Conservation (phyloP, 1,284 basidiomycete species). For the Pholiota adiposa region DNA sequence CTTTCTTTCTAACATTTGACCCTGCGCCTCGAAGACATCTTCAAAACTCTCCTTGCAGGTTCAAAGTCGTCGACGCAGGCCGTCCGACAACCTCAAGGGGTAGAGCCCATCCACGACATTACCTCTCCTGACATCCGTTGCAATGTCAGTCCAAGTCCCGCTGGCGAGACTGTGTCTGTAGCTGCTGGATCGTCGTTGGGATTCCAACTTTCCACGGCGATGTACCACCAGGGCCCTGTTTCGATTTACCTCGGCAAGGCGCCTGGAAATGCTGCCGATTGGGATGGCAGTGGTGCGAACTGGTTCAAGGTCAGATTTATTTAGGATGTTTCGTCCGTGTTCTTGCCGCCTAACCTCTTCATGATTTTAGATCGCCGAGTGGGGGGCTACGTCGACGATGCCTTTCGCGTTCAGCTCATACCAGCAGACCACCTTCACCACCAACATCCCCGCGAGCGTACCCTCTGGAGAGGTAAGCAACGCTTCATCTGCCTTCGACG, state of each 20-base stretch:
- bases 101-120: conserved; percentile 42
- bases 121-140: conserved; percentile 40
- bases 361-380: neutral
- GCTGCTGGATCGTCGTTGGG: conserved; percentile 41
- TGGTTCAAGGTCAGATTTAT: conserved; percentile 40
- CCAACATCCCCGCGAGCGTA: conserved; percentile 29
- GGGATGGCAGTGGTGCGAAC: conserved; percentile 41
- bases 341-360: neutral
- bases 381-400: neutral
- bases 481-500: too few relatives aligned
- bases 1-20: neutral
- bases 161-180: conserved; percentile 40
- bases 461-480: conserved; percentile 30
- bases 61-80: conserved; percentile 35
- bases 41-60: conserved; percentile 40
- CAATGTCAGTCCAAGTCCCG: conserved; percentile 40
- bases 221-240: conserved; percentile 32
- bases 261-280: conserved; percentile 31
- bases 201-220: conserved; percentile 41
- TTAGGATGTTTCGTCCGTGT: neutral
- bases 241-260: conserved; percentile 31
- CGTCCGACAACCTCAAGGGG: conserved; percentile 42
- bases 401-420: neutral
- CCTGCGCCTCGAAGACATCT: conserved; percentile 37
- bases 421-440: conserved; percentile 27